These are phyloP conservation scores for Trypanosoma congolense DNA, from an alignment of 208 protist genomes.

Conservation along the genomic window DNA sequence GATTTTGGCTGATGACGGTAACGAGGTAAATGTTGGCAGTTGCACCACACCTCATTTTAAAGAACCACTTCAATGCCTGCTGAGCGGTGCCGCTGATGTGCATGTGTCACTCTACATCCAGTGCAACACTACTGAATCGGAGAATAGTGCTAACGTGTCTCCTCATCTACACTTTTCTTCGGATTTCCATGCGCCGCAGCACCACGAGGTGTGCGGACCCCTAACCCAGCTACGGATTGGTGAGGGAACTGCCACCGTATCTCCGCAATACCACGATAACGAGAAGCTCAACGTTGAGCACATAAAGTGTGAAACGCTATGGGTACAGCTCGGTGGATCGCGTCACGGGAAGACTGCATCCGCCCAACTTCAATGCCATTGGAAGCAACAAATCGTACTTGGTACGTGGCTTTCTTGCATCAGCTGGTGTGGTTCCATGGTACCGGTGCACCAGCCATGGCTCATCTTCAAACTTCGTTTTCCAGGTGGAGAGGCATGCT, in stretches of 20 bases:
- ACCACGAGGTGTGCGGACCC: neutral
- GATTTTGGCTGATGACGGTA: neutral
- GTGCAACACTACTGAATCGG: neutral
- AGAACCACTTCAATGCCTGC: neutral
- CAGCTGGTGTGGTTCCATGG: neutral
- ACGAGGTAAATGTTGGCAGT: neutral
- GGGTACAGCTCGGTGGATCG: constrained; percentile 10
- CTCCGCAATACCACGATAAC: neutral
- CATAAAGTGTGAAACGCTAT: neutral
- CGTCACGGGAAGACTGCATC: constrained; percentile 1
- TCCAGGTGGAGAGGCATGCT: constrained; percentile 2
- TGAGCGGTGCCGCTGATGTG: neutral
- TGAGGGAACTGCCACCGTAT: neutral
- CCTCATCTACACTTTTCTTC: neutral
- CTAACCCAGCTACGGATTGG: neutral
- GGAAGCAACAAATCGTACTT: constrained; percentile 4
- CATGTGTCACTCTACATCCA: neutral
- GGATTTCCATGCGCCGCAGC: neutral
- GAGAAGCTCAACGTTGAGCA: neutral
- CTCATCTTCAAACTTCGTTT: constrained; percentile 13
- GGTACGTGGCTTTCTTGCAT: constrained; percentile 15
- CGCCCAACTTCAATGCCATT: constrained; percentile 11
- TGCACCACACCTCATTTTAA: neutral
- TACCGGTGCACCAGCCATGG: constrained; percentile 9
- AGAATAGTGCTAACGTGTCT: neutral